Conservation (phyloP, 257 asterid genomes). For the Nicotiana otophora region DNA sequence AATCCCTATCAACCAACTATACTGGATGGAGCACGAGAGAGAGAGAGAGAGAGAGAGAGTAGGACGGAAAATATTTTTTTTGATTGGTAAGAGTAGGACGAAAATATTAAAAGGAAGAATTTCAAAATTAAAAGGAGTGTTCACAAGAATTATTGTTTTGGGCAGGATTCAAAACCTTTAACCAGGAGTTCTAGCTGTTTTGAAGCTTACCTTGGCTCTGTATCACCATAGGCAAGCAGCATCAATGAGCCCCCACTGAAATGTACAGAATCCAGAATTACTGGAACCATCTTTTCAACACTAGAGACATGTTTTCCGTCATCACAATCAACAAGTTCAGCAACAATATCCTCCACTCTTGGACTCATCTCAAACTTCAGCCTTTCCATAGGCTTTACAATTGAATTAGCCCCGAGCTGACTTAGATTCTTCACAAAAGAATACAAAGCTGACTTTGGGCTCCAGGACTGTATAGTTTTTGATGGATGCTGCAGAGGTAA, state of each 20-base stretch:
- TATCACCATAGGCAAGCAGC: constrained; percentile 95
- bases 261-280: constrained; percentile 80
- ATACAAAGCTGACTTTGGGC: constrained; percentile 32
- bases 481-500: constrained; percentile 31
- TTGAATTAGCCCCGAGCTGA: constrained; percentile 42
- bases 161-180: constrained; percentile 1
- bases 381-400: constrained; percentile 46
- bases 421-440: constrained; percentile 33
- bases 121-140: not conserved
- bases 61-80: not conserved
- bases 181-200: constrained; percentile 3
- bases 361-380: constrained; percentile 61
- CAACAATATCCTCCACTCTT: constrained; percentile 55
- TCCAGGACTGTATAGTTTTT: constrained; percentile 26
- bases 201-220: constrained; percentile 74
- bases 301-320: constrained; percentile 44
- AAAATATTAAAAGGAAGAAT: not conserved
- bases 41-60: not conserved
- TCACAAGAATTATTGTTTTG: not conserved
- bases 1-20: constrained; percentile 4
- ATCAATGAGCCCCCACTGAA: constrained; percentile 75
- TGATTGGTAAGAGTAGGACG: not conserved
- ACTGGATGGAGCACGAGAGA: not conserved
- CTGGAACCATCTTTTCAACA: constrained; percentile 58
- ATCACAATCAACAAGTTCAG: constrained; percentile 60